Percentiles rank a stretch among this genome's conserved stretches.
phyloP scores from a whole-genome alignment of 2,329 filamentous ascomycete species.

The Aureobasidium sp. region DNA sequence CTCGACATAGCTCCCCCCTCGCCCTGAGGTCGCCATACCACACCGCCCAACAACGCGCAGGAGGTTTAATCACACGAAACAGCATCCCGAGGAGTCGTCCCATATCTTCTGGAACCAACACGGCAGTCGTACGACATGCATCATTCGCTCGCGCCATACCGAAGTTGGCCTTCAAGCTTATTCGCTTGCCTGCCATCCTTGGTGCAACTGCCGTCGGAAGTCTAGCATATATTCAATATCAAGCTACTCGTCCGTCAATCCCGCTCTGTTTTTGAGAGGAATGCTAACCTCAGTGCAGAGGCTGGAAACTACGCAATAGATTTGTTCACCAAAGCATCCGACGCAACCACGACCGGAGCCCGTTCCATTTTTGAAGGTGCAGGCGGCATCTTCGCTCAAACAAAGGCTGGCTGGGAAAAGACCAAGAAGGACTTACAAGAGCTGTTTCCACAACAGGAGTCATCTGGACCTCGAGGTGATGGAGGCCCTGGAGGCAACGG shows the following conservation, averaged over 20 bases:
- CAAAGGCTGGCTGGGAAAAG: conserved; percentile 70
- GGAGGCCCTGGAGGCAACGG: conserved; percentile 31
- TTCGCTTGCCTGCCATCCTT: conserved; percentile 81
- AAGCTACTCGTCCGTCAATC: conserved; percentile 52
- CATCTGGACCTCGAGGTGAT: conserved; percentile 25
- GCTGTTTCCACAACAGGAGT: conserved; percentile 45
- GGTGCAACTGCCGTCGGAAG: conserved; percentile 82
- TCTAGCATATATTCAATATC: conserved; percentile 90
- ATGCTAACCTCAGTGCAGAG: conserved; percentile 35
- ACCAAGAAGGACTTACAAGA: conserved; percentile 81
- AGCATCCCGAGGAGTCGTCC: conserved; percentile 26
- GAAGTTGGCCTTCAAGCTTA: conserved; percentile 83
- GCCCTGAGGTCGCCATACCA: conserved; percentile 37
- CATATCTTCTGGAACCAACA: not conserved
- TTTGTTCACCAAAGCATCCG: conserved; percentile 63
- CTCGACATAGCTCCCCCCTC: conserved; percentile 53
- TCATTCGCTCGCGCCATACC: conserved; percentile 66
- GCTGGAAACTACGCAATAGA: conserved; percentile 73
- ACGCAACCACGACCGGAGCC: conserved; percentile 63
- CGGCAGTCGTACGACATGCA: conserved; percentile 59
- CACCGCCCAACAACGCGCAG: conserved; percentile 26
- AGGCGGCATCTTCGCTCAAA: conserved; percentile 70
- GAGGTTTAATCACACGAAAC: conserved; percentile 33
- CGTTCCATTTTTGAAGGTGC: conserved; percentile 64
- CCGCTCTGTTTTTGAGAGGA: not conserved